These are phyloP conservation scores for Myrica gale DNA, from an alignment of 306 rosid genomes.

Conservation along the genomic window DNA sequence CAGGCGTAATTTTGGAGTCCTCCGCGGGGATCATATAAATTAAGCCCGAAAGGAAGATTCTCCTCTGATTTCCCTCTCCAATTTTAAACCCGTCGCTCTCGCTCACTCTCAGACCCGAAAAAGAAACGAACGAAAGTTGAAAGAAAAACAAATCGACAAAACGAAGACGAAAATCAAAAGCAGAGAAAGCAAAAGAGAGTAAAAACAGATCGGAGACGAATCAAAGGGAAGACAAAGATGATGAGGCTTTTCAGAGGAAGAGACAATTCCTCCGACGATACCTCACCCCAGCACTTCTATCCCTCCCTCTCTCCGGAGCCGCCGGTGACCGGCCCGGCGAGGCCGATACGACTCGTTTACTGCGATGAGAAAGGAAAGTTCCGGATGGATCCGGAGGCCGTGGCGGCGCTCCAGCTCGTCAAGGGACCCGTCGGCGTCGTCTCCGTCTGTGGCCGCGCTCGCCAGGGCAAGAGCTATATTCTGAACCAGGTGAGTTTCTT, in stretches of 20 bases:
- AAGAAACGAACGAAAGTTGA: neutral
- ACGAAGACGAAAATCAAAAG: neutral
- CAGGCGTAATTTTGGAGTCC: constrained; percentile 4
- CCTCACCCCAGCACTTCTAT: constrained; percentile 40
- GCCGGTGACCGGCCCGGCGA: constrained; percentile 69
- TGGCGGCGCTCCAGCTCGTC: constrained; percentile 80
- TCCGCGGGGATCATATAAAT: neutral
- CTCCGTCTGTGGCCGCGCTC: constrained; percentile 93
- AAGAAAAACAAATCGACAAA: neutral
- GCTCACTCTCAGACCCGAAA: neutral
- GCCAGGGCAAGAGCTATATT: constrained; percentile 91
- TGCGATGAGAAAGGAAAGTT: constrained; percentile 89
- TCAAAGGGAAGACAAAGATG: constrained; percentile 32
- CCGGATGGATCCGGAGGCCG: constrained; percentile 94
- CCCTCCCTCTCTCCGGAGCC: constrained; percentile 31
- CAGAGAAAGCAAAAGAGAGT: neutral
- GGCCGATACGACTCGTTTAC: constrained; percentile 81
- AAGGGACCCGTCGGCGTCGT: constrained; percentile 92
- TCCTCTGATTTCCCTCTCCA: constrained; percentile 51
- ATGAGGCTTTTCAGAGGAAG: constrained; percentile 41
- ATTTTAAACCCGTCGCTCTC: constrained; percentile 42
- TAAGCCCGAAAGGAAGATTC: constrained; percentile 3
- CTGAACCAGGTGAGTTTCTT: constrained; percentile 63
- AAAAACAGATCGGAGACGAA: constrained; percentile 3
- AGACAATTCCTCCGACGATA: constrained; percentile 44